A percentile compares a stretch with the other conserved stretches of the same genome.
phyloP scores from a whole-genome alignment of 148 eudicot genomes.

The Rhododendron griersonianum region DNA sequence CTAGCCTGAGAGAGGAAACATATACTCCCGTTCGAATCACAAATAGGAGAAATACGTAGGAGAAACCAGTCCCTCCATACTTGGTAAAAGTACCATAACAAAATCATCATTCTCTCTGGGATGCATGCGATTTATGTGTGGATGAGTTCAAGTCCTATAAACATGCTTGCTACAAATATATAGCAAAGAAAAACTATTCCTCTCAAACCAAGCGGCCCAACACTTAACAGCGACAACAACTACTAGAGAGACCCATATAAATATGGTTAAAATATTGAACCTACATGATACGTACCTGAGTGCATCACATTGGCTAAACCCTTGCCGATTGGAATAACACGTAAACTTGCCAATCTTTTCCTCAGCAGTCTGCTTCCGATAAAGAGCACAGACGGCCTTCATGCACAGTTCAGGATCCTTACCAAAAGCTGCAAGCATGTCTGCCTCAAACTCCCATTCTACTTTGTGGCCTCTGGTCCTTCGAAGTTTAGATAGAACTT shows the following conservation, averaged over 20 bases:
- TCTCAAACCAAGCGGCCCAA: not conserved
- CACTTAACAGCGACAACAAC: not conserved
- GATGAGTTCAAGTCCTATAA: not conserved
- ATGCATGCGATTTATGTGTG: not conserved
- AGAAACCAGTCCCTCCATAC: not conserved
- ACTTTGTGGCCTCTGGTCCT: constrained; percentile 36
- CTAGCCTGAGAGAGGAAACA: not conserved
- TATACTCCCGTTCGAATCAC: not conserved
- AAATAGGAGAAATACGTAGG: not conserved
- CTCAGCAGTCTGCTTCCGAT: constrained; percentile 55
- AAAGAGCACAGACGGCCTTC: constrained; percentile 83
- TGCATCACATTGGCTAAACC: constrained; percentile 74
- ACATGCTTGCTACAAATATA: not conserved
- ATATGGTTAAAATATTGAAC: not conserved
- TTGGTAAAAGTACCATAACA: not conserved
- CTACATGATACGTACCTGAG: constrained; percentile 31
- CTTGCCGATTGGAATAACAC: constrained; percentile 30
- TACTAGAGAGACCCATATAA: not conserved
- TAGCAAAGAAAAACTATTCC: not conserved
- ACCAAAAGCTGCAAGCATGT: constrained; percentile 81
- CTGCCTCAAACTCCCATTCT: constrained; percentile 66
- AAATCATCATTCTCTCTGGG: not conserved
- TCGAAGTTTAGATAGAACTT: constrained; percentile 42
- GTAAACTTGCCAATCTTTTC: constrained; percentile 32
- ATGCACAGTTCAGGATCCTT: constrained; percentile 67